Percentiles rank a stretch among this genome's conserved stretches.
phyloP scores from a whole-genome alignment of 441 rosid species.

The Erysimum pusillum region DNA sequence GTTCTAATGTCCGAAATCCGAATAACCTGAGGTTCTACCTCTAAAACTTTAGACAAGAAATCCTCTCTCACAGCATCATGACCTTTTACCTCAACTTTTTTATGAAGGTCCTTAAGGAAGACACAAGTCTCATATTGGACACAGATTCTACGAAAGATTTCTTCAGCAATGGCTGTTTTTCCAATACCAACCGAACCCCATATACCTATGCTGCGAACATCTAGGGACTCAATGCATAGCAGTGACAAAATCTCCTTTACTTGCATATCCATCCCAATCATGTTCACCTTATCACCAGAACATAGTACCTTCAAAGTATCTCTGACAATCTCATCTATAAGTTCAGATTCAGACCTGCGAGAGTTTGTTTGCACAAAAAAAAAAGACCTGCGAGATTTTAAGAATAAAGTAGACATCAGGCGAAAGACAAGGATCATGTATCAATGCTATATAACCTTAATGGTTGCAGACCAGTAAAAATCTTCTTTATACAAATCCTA shows the following conservation, averaged over 20 bases:
- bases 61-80: conserved; percentile 36
- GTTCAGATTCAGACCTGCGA: conserved; percentile 40
- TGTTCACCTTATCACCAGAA: not conserved
- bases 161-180: conserved; percentile 48
- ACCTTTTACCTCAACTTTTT: conserved; percentile 20
- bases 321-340: conserved; percentile 41
- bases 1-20: conserved; percentile 8
- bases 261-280: conserved; percentile 38
- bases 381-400: too few relatives aligned
- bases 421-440: not conserved
- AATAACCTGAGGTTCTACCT: not conserved
- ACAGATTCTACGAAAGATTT: conserved; percentile 38
- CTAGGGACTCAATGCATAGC: conserved; percentile 9
- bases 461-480: not conserved
- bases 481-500: not conserved
- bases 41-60: conserved; percentile 39
- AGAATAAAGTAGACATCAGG: not conserved
- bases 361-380: too few relatives aligned
- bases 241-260: conserved; percentile 33
- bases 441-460: not conserved
- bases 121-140: conserved; percentile 39
- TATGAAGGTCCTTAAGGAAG: conserved; percentile 31
- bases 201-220: conserved; percentile 47
- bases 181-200: conserved; percentile 54
- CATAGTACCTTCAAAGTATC: conserved; percentile 23